Evolutionary conservation across 164 flowering plant species (phyloP).

Genomic region (Chimonanthus praecox): DNA sequence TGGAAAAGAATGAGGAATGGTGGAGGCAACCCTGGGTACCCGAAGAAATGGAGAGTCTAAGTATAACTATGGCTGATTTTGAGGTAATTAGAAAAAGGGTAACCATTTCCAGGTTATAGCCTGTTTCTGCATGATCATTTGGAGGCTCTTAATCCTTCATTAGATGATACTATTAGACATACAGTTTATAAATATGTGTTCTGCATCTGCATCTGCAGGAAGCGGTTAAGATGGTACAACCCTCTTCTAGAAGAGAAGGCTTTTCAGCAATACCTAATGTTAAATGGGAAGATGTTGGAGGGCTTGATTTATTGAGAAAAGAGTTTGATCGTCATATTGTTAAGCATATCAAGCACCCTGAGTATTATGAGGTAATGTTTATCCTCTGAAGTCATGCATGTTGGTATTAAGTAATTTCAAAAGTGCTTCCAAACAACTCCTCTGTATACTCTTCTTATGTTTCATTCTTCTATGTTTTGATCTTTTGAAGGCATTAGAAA

Average conservation of each 20-base stretch:
- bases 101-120: neutral
- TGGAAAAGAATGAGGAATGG: constrained; percentile 42
- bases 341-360: constrained; percentile 58
- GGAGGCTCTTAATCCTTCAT: neutral
- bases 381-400: neutral
- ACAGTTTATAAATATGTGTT: too few species aligned
- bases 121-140: neutral
- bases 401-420: too few species aligned
- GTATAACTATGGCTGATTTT: constrained; percentile 82
- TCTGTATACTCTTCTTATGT: neutral
- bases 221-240: constrained; percentile 78
- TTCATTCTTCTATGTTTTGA: neutral
- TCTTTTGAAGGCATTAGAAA: too few species aligned
- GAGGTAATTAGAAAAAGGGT: constrained; percentile 41
- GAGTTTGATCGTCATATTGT: constrained; percentile 68
- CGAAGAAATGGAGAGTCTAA: constrained; percentile 68
- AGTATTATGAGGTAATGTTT: constrained; percentile 52
- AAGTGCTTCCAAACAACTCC: too few species aligned
- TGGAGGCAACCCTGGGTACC: constrained; percentile 57
- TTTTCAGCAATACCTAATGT: constrained; percentile 80
- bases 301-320: constrained; percentile 56
- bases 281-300: constrained; percentile 97
- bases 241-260: constrained; percentile 87
- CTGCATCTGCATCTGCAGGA: constrained; percentile 36
- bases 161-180: constrained; percentile 1